Base-by-base conservation (phyloP, 2,329 filamentous ascomycete species). In the Metarhizium humberi region DNA sequence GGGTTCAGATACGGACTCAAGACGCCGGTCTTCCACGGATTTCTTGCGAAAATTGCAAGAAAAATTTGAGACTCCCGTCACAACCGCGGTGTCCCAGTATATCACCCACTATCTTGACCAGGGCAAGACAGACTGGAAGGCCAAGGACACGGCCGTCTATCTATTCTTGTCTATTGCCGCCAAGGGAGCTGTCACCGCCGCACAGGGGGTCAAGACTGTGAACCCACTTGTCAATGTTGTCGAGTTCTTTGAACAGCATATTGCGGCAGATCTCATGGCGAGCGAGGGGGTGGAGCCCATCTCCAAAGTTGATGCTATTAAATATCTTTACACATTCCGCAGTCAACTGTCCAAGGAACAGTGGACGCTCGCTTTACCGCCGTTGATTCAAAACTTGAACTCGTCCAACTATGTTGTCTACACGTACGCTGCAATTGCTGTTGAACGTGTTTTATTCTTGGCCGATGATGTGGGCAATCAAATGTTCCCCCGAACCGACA, bases 131-230 rank as follows among this genome's bases (percentile, higher is more conserved):
- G 91, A 96, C 69, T 99, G 94, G 94, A 95, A 95, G 71, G 86
- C 91, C 51, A 99, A 99, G 75, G 94, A 99, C 67, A 97, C 92
- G 0, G 94, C 94, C n/a, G 87, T 96, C 56, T 97, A 97, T 66
- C 82, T 99, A 16, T 99, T 95, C 77, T 85, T 94, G 42, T 90
- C 94, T 4, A 90, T 97, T 63, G 94, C 94, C 16, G 90, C 92
- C 45, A 96, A 95, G 75, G 94, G 94, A 54, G 82, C 85, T 36
- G 85, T 92, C 36, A 97, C 94, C 3, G 82, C 90, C 7, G 88
- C 85, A 0, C 90, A 95, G 63, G 94, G 95, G 70, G 90, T 97
- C 54, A 91, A 92, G 69, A 91, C 85, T 13, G 89, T 94, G 58
- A 99, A 97, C 71, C 78, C 82, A n/a, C 74, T 87, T 43, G 86